A percentile compares a stretch with the other conserved stretches of the same genome.
Conservation (phyloP, 2,329 filamentous ascomycete species). For the Acarospora socialis region DNA sequence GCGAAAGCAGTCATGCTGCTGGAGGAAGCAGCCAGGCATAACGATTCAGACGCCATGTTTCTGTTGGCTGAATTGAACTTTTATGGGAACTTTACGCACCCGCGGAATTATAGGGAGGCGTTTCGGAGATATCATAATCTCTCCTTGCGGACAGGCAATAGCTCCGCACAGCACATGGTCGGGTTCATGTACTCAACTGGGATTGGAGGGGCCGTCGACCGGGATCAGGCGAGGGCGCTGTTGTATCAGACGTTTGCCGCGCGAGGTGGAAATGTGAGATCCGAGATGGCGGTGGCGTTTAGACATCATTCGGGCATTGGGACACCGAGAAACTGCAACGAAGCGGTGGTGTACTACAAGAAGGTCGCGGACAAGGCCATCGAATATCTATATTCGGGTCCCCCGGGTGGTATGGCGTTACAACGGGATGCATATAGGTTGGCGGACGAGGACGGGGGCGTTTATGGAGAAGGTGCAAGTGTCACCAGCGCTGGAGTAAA, state of each 20-base stretch:
- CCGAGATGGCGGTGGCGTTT: slow-evolving; percentile 88
- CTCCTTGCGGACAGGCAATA: slow-evolving; percentile 65
- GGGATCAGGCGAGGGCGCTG: slow-evolving; percentile 80
- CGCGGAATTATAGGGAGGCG: slow-evolving; percentile 63
- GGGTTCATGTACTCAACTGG: slow-evolving; percentile 94
- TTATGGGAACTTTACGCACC: slow-evolving; percentile 83
- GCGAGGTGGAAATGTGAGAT: slow-evolving; percentile 62
- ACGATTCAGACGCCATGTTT: slow-evolving; percentile 66
- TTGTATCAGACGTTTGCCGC: slow-evolving; percentile 93
- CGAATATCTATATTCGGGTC: slow-evolving; percentile 71
- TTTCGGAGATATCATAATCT: slow-evolving; percentile 71
- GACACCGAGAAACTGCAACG: slow-evolving; percentile 71
- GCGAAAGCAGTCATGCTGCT: slow-evolving; percentile 44
- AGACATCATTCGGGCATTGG: slow-evolving; percentile 76
- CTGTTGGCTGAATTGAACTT: slow-evolving; percentile 91
- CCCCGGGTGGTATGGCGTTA: slow-evolving; percentile 72
- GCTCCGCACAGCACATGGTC: slow-evolving; percentile 88
- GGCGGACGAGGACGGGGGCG: slow-evolving; percentile 78
- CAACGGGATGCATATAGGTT: slow-evolving; percentile 68
- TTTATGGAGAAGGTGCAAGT: slow-evolving; percentile 92
- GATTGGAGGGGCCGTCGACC: slow-evolving; percentile 63
- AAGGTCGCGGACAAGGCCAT: slow-evolving; percentile 88
- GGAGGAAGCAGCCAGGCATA: slow-evolving; percentile 40
- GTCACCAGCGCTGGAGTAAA: slow-evolving; percentile 75
- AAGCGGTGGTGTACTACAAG: slow-evolving; percentile 79